Evolutionary conservation across 2,329 filamentous ascomycete genomes (phyloP), one percentile per base, ranked within the genome.

Genomic region (Xylaria sp.): DNA sequence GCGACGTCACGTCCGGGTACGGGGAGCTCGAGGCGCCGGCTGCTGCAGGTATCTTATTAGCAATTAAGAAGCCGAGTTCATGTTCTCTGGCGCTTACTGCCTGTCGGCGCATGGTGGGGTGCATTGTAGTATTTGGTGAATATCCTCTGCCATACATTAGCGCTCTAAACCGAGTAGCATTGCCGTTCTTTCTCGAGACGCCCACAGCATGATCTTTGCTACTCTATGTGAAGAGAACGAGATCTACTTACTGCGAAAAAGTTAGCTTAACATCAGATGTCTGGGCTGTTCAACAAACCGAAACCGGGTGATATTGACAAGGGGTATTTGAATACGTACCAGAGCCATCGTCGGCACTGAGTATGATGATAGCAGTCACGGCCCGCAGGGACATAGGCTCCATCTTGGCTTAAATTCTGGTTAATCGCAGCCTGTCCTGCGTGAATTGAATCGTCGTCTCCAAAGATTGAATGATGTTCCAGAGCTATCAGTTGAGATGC

Each of bases 1-100:
- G 96, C 76, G 97, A 90, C 85, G 98, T 98, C 65, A 96, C 83
- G 67, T 93, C 94, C 68, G 93, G 86, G 82, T 98, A 98, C 25
- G 94, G 93, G 79, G 92, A 93, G 74, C 82, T 83, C 62, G 87
- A 84, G 75, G 88, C 85, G 73, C 86, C 83, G 66, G 86, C 81
- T 67, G 82, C 80, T 75, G 84, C 65, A 70, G 63, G 13, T 15
- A 13, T 15, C 51, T n/a, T n/a, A 48, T 78, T 39, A 78, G 75
- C 58, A 31, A 57, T 61, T 65, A 13, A n/a, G 2, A 18, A 25
- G 23, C 20, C 10, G 41, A 31, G 25, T 64, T 33, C 5, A 4
- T 3, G 49, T 55, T 62, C 54, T 49, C 54, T 64, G 31, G 49
- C 69, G 62, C 74, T 62, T 77, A 78, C 72, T 62, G 62, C 72